Evolutionary conservation across 179 eudicot species (phyloP).

Genomic region (Vitellaria paradoxa): DNA sequence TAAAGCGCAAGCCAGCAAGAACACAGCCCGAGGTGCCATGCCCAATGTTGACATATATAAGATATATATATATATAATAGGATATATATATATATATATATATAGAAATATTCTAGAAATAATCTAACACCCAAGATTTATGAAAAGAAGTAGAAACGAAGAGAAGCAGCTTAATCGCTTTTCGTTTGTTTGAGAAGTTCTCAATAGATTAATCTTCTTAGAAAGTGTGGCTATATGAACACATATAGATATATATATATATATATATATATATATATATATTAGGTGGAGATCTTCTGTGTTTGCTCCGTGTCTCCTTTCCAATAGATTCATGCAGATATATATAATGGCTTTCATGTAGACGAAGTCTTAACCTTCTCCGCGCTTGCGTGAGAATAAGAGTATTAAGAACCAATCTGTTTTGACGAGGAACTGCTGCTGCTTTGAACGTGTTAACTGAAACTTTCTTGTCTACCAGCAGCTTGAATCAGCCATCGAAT

Average conservation of each 20-base stretch:
- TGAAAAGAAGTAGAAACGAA: neutral
- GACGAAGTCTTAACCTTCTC: neutral
- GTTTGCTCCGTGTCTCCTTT: neutral
- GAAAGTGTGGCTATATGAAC: neutral
- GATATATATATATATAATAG: no score
- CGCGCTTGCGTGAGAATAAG: slow-evolving; percentile 21
- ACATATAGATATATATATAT: no score
- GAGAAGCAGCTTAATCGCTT: neutral
- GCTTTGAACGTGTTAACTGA: slow-evolving; percentile 5
- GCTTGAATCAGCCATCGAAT: slow-evolving; percentile 23
- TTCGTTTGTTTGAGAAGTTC: neutral
- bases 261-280: no score
- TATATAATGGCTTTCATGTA: neutral
- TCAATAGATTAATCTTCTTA: neutral
- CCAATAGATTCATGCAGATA: neutral
- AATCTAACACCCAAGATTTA: no score
- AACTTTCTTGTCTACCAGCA: slow-evolving; percentile 14
- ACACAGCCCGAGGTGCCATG: neutral
- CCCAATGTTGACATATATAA: no score
- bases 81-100: no score
- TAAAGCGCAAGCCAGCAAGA: slow-evolving; percentile 21
- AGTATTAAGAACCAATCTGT: neutral
- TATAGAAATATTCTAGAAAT: no score
- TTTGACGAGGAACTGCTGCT: neutral
- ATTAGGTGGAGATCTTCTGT: neutral